Conservation (phyloP, 169 alveolate species). For the Ophryocystis elektroscirrha region DNA sequence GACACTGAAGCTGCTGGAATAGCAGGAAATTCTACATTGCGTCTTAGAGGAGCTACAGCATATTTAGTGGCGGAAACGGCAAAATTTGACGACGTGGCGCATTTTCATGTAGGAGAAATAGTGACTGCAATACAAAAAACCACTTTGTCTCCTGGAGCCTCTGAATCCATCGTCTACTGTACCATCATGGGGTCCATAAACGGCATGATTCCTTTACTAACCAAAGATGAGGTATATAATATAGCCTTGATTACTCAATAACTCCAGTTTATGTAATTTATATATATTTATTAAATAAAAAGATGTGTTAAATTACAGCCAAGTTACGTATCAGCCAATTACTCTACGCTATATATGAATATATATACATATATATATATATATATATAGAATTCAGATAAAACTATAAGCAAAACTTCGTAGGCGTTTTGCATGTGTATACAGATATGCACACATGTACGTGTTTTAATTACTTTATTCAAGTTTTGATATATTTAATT, state of each 20-base stretch:
- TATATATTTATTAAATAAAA: not conserved
- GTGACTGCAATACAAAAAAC: constrained; percentile 72
- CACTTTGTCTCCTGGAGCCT: constrained; percentile 48
- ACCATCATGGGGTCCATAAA: constrained; percentile 88
- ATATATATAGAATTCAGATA: no score
- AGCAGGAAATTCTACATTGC: not conserved
- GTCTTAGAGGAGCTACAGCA: not conserved
- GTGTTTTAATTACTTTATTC: no score
- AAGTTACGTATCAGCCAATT: no score
- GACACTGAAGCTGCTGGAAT: not conserved
- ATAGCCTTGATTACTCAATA: constrained; percentile 1
- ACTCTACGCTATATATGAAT: no score
- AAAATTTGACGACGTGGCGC: constrained; percentile 36
- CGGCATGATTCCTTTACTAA: constrained; percentile 73
- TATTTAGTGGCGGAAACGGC: not conserved
- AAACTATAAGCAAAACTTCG: no score
- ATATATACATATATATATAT: no score
- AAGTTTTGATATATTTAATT: no score
- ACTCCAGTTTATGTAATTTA: not conserved
- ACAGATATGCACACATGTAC: no score
- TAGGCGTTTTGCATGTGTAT: no score
- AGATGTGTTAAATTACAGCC: not conserved
- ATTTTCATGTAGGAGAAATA: constrained; percentile 89
- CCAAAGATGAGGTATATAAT: constrained; percentile 58
- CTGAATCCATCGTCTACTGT: constrained; percentile 69